Evolutionary conservation across 495 filamentous ascomycete genomes (phyloP), one percentile per base, ranked within the genome.

Genomic region (Penicillium malachiteum): DNA sequence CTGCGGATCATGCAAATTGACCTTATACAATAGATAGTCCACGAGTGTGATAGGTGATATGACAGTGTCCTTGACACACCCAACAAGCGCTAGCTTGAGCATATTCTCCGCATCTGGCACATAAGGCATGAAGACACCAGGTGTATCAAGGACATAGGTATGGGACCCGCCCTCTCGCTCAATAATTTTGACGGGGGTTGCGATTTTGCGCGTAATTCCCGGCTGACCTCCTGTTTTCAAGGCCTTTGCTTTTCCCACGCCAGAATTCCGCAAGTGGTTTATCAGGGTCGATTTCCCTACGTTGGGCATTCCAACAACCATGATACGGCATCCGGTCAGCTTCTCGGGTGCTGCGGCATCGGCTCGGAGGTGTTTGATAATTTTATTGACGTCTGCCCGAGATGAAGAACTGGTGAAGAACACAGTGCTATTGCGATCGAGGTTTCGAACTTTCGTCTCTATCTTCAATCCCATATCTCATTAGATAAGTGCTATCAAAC

Each of bases 301-400:
- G 71, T 98, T 98, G 6, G 94, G 94, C 93, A 98, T 97, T 30
- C 94, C 94, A 14, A 97, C 92, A 1, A 97, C 83, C 68, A 98
- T 79, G 50, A 90, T 81, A 26, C 91, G 84, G 50, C 88, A 82
- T 2, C 91, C 91, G 7, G 82, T 81, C 7, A 92, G 69, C 33
- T 78, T 82, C 58, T 83, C 70, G 3, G 66, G 67, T 9, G 69
- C 65, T 16, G 62, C 50, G 32, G 79, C 73, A 53, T 79, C 72
- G 33, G 74, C 58, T 54, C 79, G 77, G 33, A 84, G 72, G 57
- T 84, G 83, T 57, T 73, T 64, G 43, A 91, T 76, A 55, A 91
- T 78, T 18, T 73, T 64, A 37, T 69, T 74, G 40, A 82, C 70
- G 49, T 82, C 81, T 38, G 59, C 53, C 47, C 78, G 74, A 48